Base-by-base conservation (phyloP, 345 rosid genomes). In the Boechera divaricarpa region DNA sequence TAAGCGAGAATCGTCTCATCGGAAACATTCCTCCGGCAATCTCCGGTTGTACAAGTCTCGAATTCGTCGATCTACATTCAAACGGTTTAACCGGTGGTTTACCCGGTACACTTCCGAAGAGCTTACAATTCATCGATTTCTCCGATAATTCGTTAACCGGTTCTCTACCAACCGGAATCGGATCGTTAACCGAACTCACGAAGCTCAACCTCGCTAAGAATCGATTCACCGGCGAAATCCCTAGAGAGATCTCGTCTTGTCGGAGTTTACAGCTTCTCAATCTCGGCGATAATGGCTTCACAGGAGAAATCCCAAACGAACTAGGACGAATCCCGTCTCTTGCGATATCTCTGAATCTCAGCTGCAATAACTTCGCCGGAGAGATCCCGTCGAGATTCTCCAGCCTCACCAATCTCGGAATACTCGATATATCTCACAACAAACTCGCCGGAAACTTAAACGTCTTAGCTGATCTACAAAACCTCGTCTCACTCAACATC, bases 401-500 rank as follows among this genome's bases (percentile, higher is more conserved):
- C 1, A 86, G 88, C 72, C 97, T 94, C 35, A 77, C 52, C 29
- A 92, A 87, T 78, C 86, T 94, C 61, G 97, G 88, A 67, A 79
- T 75, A 38, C 90, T 94, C 55, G 98, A 94, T 61, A 63, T 94
- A 69, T 92, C 98, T 29, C 94, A 88, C 86, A 94, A 94, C 83
- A 83, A 74, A 13, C 85, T 94, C 54, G 35, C 72, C 38, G 98
- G 98, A 21, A 84, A 85, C 79, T 57, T 94, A 38, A 72, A 90
- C 64, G 88, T 71, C 67, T 89, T 92, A 29, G 84, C 91, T 2
- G 79, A 72, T 72, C 85, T 94, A 15, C 88, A 92, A 73, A 94
- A 92, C 83, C 98, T 94, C 45, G 96, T 94, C 54, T 84, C 90
- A 11, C 94, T 94, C 72, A 94, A 94, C 75, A 85, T 94, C 83